These are phyloP conservation scores for Wickerhamomyces queroliae DNA, from an alignment of 805 yeast species.

Conservation along the genomic window DNA sequence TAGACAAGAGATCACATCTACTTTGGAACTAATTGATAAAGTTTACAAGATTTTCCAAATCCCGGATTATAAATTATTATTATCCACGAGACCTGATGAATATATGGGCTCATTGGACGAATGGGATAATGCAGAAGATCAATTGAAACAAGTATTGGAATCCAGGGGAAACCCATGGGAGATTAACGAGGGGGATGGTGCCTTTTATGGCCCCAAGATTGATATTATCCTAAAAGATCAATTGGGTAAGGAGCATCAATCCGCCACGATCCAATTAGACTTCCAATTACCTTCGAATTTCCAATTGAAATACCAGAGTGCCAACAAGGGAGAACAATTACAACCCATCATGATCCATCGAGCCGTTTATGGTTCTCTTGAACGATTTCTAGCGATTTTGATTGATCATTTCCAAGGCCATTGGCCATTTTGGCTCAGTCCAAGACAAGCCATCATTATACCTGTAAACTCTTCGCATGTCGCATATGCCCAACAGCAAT, in stretches of 20 bases:
- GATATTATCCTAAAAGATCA: constrained; percentile 82
- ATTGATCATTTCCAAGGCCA: constrained; percentile 87
- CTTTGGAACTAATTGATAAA: constrained; percentile 66
- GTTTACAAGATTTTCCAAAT: constrained; percentile 57
- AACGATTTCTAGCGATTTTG: constrained; percentile 84
- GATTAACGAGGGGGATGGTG: constrained; percentile 91
- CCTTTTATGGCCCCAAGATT: constrained; percentile 92
- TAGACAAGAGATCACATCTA: constrained; percentile 61
- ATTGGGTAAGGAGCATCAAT: constrained; percentile 78
- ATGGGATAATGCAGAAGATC: constrained; percentile 81
- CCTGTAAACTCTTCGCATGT: constrained; percentile 68
- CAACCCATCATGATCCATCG: constrained; percentile 94
- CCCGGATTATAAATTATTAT: constrained; percentile 46
- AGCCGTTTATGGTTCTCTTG: constrained; percentile 93
- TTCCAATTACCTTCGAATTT: constrained; percentile 90
- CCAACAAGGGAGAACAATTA: constrained; percentile 42
- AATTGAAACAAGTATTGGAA: constrained; percentile 55
- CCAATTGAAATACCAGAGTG: constrained; percentile 57
- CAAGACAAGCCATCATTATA: constrained; percentile 80
- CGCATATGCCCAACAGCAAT: constrained; percentile 46
- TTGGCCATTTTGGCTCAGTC: constrained; percentile 98
- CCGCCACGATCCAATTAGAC: constrained; percentile 93
- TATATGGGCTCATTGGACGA: constrained; percentile 71
- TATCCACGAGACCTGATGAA: constrained; percentile 85
- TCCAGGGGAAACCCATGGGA: constrained; percentile 54